phyloP scores from a whole-genome alignment of 2,329 filamentous ascomycete species.

The Colletotrichum lupini region DNA sequence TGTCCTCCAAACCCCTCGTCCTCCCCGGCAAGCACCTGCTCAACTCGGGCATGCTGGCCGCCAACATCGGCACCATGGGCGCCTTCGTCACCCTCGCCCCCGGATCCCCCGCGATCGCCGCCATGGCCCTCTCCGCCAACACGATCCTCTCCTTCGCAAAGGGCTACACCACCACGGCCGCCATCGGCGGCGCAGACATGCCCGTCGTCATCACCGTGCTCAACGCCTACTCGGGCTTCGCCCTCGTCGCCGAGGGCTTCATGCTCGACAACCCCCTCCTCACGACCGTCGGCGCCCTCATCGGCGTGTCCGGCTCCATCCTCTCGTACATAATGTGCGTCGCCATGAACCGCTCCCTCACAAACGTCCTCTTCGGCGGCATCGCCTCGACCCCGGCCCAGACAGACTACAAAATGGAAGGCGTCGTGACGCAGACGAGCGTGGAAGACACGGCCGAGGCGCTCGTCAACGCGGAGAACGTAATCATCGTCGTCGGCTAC shows the following conservation, averaged over 20 bases:
- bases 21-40: constrained; percentile 81
- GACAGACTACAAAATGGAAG: constrained; percentile 81
- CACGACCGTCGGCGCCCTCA: constrained; percentile 86
- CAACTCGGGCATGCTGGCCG: constrained; percentile 79
- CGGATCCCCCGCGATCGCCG: constrained; percentile 81
- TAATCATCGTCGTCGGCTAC: constrained; percentile 92
- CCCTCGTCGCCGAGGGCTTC: constrained; percentile 88
- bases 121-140: constrained; percentile 80
- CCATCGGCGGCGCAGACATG: constrained; percentile 95
- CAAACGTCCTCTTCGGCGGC: constrained; percentile 89
- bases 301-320: constrained; percentile 89
- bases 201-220: constrained; percentile 90
- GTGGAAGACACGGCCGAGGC: constrained; percentile 85
- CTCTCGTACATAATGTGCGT: constrained; percentile 89
- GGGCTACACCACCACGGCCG: constrained; percentile 87
- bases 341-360: constrained; percentile 91
- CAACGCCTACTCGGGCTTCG: constrained; percentile 92
- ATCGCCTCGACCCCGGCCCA: constrained; percentile 70
- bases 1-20: constrained; percentile 80
- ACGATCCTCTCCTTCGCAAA: constrained; percentile 84
- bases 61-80: constrained; percentile 85
- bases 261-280: constrained; percentile 91
- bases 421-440: constrained; percentile 80
- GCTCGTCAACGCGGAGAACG: constrained; percentile 80
- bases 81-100: constrained; percentile 86